These are phyloP conservation scores for Pichia kluyveri DNA, from an alignment of 805 yeast species.

Conservation along the genomic window DNA sequence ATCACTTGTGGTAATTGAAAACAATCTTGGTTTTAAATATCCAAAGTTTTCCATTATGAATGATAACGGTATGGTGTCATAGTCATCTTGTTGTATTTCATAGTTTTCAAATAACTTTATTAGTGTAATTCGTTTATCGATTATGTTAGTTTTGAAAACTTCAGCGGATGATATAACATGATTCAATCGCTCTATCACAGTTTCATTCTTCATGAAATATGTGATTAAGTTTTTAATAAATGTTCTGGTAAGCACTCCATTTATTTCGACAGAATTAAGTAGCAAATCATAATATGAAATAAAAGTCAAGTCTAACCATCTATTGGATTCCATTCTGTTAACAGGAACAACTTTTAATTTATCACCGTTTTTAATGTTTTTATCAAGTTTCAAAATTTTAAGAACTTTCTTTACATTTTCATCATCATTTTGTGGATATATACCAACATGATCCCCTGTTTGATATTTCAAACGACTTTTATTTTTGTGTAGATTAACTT, in stretches of 20 bases:
- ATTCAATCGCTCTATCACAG: conserved; percentile 1
- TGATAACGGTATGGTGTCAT: conserved; percentile 71
- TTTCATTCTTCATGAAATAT: conserved; percentile 15
- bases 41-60: conserved; percentile 72
- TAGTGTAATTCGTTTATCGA: conserved; percentile 47
- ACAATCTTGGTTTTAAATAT: conserved; percentile 79
- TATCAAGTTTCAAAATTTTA: conserved; percentile 45
- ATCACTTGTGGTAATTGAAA: conserved; percentile 80
- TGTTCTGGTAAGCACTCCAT: conserved; percentile 82
- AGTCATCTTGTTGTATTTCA: conserved; percentile 43
- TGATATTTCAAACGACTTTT: conserved; percentile 64
- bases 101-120: conserved; percentile 57
- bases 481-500: conserved; percentile 50
- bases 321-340: conserved; percentile 48
- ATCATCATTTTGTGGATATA: conserved; percentile 76
- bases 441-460: conserved; percentile 90
- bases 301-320: conserved; percentile 29
- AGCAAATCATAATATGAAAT: conserved; percentile 65
- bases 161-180: conserved; percentile 24
- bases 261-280: conserved; percentile 73
- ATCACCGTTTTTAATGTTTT: conserved; percentile 26
- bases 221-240: conserved; percentile 29
- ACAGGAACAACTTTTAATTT: conserved; percentile 48
- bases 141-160: conserved; percentile 51
- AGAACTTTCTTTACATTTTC: conserved; percentile 58